Conservation (phyloP, 2,329 filamentous ascomycete genomes). For the Neocatenulostroma microsporum region DNA sequence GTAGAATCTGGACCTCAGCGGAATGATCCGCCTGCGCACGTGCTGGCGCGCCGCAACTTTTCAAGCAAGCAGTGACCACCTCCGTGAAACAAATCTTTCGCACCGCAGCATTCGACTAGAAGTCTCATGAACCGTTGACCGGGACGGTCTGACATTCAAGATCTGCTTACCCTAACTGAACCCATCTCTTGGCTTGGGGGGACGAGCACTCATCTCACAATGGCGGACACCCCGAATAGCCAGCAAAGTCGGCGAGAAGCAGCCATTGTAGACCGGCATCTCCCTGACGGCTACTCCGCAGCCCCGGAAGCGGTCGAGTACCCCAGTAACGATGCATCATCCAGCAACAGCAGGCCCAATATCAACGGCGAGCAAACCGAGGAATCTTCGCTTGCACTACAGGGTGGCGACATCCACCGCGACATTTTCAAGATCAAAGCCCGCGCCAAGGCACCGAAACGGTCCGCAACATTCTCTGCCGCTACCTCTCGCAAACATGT, state of each 20-base stretch:
- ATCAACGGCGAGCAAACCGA: conserved; percentile 1
- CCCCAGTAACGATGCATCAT: no score
- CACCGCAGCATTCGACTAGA: no score
- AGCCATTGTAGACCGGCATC: conserved; percentile 26
- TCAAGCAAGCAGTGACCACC: no score
- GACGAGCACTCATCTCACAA: no score
- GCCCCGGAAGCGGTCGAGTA: conserved; percentile 23
- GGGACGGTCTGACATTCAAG: no score
- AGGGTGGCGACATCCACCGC: conserved; percentile 71
- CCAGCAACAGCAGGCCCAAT: neutral
- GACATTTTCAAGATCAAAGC: conserved; percentile 68
- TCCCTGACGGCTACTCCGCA: conserved; percentile 29
- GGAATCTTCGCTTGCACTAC: conserved; percentile 62
- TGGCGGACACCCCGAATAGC: conserved; percentile 19
- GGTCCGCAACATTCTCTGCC: conserved; percentile 60
- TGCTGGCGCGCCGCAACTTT: no score
- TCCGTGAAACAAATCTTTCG: no score
- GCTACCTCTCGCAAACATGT: conserved; percentile 27
- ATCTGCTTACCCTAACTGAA: no score
- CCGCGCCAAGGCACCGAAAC: conserved; percentile 40
- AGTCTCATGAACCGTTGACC: no score
- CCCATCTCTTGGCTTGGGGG: no score
- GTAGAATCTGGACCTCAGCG: no score
- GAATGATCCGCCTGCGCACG: no score
- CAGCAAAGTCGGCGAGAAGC: conserved; percentile 21